Conservation (phyloP, 2,329 filamentous ascomycete genomes). For the Ceratocystis smalleyi region DNA sequence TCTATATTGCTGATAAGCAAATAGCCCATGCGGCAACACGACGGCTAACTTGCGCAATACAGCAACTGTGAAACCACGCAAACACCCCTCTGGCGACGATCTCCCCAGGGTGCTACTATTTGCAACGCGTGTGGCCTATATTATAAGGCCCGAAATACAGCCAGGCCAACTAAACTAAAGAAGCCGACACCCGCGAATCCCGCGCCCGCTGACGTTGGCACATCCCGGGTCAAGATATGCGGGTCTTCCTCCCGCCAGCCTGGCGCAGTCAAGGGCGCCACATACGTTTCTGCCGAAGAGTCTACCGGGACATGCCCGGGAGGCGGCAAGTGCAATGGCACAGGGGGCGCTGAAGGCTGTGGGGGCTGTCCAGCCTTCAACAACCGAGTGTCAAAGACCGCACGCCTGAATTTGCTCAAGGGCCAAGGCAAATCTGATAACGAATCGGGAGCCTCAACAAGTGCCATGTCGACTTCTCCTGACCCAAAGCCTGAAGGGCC, state of each 20-base stretch:
- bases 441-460: slow-evolving; percentile 22
- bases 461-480: slow-evolving; percentile 10
- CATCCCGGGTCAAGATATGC: slow-evolving; percentile 24
- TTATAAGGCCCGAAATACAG: slow-evolving; percentile 79
- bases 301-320: slow-evolving; percentile 83
- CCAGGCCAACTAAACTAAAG: slow-evolving; percentile 80
- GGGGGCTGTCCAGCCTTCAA: slow-evolving; percentile 95
- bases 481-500: slow-evolving; percentile 15
- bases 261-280: slow-evolving; percentile 37
- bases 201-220: slow-evolving; percentile 30
- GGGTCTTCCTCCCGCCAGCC: slow-evolving; percentile 27
- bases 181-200: slow-evolving; percentile 44
- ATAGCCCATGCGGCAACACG: slow-evolving; percentile 15
- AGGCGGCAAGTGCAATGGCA: slow-evolving; percentile 88
- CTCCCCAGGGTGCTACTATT: slow-evolving; percentile 82
- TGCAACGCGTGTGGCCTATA: slow-evolving; percentile 97
- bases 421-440: slow-evolving; percentile 22
- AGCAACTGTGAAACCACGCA: slow-evolving; percentile 93
- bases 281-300: slow-evolving; percentile 62
- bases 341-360: slow-evolving; percentile 85
- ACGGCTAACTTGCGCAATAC: slow-evolving; percentile 3
- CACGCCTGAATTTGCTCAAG: slow-evolving; percentile 49
- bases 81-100: slow-evolving; percentile 88
- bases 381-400: slow-evolving; percentile 82
- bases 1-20: slow-evolving; percentile 17